phyloP scores from a whole-genome alignment of 2,329 filamentous ascomycete genomes.

The Talaromyces sp. region DNA sequence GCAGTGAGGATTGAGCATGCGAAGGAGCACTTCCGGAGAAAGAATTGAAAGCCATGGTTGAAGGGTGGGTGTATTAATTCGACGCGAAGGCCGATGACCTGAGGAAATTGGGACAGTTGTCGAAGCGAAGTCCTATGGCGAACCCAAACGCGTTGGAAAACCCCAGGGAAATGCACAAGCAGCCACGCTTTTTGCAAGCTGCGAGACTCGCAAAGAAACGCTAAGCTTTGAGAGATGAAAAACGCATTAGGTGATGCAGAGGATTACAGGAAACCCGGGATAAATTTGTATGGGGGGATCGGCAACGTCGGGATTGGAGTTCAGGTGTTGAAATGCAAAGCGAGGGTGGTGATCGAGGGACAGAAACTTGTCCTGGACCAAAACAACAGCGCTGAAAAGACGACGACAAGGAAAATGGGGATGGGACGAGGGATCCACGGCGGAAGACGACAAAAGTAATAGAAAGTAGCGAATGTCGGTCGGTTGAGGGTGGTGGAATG shows the following conservation, averaged over 20 bases:
- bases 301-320: not conserved
- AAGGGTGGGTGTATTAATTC: not conserved
- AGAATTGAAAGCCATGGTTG: conserved; percentile 35
- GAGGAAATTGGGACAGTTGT: not conserved
- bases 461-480: not conserved
- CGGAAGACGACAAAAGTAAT: not conserved
- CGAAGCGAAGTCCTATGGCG: not conserved
- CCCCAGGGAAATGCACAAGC: not conserved
- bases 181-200: not conserved
- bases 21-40: conserved; percentile 47
- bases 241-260: not conserved
- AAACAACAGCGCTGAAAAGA: not conserved
- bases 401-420: not conserved
- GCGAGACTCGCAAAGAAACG: not conserved
- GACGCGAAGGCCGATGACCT: not conserved
- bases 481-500: not conserved
- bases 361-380: not conserved
- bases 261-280: not conserved
- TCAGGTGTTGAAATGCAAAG: not conserved
- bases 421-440: not conserved
- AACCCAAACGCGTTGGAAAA: not conserved
- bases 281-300: not conserved
- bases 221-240: not conserved
- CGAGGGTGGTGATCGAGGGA: not conserved
- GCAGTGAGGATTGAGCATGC: conserved; percentile 76